Evolutionary conservation across 2,329 filamentous ascomycete genomes (phyloP), one percentile per base, ranked within the genome.

Genomic region (Fusarium nelsonii): DNA sequence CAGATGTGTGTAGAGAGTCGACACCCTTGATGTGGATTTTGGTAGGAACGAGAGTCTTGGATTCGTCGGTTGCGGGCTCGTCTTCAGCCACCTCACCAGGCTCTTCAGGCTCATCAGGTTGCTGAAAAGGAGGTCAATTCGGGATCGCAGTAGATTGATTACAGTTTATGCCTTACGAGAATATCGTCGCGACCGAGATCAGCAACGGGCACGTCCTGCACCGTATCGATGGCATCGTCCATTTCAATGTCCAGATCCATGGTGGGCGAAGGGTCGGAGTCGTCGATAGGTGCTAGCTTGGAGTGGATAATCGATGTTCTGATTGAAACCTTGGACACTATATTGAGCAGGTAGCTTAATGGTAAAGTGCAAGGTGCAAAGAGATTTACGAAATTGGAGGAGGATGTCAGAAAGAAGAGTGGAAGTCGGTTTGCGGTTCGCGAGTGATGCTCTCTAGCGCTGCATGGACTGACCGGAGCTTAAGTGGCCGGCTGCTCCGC

Each of bases 21-120:
- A 98, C 85, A 20, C 95, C 95, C 63, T 90, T 88, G 53, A 99
- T 83, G 79, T 97, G 91, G n/a, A 97, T 81, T 77, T 96, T 96
- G 75, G 84, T 78, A 4, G 78, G 78, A 9, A 79, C 65, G 12
- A 79, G 59, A 3, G 59, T 74, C 45, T 73, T 75, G 33, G 73
- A 70, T 16, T 77, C 74, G 57, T 72, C 63, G 44, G 67, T 65
- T 9, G 68, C 46, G 30, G 72, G 72, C 43, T 77, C 78, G 54
- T 80, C 79, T 7, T 80, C 79, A 34, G 75, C 75, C 28, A 81
- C 74, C 68, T 81, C 79, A 45, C 79, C 79, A 18, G 78, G 78
- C 56, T 81, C 79, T 62, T 81, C 77, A 20, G 69, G 75, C 48
- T 81, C 78, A 55, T 78, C 77, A 11, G 75, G 72, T 72, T 79